phyloP scores from a whole-genome alignment of 2,329 filamentous ascomycete genomes.

The Arthrobotrys megalospora region DNA sequence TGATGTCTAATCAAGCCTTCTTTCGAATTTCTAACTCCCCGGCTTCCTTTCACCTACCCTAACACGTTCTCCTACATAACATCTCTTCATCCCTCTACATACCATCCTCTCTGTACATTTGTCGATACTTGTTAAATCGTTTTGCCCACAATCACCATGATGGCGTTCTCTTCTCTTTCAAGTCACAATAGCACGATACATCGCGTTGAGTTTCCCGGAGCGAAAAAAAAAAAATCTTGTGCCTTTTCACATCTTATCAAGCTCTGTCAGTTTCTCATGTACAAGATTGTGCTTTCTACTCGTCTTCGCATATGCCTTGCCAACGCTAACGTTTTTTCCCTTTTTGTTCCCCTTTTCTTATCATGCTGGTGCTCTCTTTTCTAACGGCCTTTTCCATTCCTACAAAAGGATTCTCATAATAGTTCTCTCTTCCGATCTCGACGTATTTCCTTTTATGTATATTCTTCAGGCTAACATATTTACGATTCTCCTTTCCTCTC shows the following conservation, averaged over 20 bases:
- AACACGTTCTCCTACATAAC: neutral
- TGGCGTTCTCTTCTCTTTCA: conserved; percentile 39
- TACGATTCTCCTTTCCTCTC: conserved; percentile 3
- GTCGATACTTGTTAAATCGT: conserved; percentile 19
- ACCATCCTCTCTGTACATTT: conserved; percentile 15
- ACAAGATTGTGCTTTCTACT: conserved; percentile 27
- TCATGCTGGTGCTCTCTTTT: conserved; percentile 22
- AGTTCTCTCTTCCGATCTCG: conserved; percentile 64
- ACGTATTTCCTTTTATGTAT: conserved; percentile 35
- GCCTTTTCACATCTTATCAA: conserved; percentile 21
- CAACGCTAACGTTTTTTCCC: neutral
- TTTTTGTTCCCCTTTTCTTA: conserved; percentile 17
- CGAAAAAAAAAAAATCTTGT: conserved; percentile 12
- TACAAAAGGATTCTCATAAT: conserved; percentile 49
- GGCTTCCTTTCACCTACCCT: neutral
- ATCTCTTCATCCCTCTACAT: neutral
- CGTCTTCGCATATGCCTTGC: conserved; percentile 4
- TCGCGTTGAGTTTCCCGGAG: conserved; percentile 36
- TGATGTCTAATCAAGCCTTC: conserved; percentile 24
- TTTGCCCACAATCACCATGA: conserved; percentile 32
- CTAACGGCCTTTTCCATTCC: neutral
- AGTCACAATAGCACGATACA: conserved; percentile 36
- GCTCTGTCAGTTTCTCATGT: conserved; percentile 23
- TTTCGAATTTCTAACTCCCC: neutral
- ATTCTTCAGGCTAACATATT: neutral